phyloP scores from a whole-genome alignment of 176 grass and related monocot genomes.

The Zea mays region Zm-B73-REFERENCE-NAM-5.0 NC_050105.1:143799501-143800000 shows the following conservation, averaged over 20 bases:
- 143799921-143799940: too few species aligned
- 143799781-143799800: not conserved
- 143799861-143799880: too few species aligned
- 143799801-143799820: not conserved
- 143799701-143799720: not conserved
- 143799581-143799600: slow-evolving; percentile 11
- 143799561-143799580: slow-evolving; percentile 32
- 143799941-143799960: too few species aligned
- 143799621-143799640: slow-evolving; percentile 38
- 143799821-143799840: not conserved
- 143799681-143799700: not conserved
- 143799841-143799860: not conserved
- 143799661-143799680: slow-evolving; percentile 16
- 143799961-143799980: too few species aligned
- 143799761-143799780: not conserved
- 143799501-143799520: too few species aligned
- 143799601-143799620: slow-evolving; percentile 32
- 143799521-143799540: slow-evolving; percentile 28
- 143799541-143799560: slow-evolving; percentile 43
- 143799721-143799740: slow-evolving; percentile 12
- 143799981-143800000: too few species aligned
- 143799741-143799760: not conserved
- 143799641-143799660: slow-evolving; percentile 16
- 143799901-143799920: too few species aligned
- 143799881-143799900: too few species aligned